A percentile compares a stretch with the other conserved stretches of the same genome.
Evolutionary conservation across 495 filamentous ascomycete genomes (phyloP).

Genomic region (Penicillium lagena): DNA sequence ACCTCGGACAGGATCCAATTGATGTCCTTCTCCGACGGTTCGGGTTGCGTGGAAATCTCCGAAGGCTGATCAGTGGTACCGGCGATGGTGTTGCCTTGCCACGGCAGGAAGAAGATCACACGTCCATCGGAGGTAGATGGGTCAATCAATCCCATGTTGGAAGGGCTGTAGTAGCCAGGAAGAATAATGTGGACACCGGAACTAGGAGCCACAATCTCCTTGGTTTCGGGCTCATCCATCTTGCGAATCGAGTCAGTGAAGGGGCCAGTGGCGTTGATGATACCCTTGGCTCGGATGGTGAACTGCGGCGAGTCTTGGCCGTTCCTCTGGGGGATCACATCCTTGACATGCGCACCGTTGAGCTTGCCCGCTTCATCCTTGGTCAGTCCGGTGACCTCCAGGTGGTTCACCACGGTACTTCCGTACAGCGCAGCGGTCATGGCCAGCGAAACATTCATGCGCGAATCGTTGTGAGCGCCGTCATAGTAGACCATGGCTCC

Average conservation of each 20-base stretch:
- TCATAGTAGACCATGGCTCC: conserved; percentile 97
- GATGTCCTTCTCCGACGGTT: conserved; percentile 89
- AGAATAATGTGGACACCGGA: conserved; percentile 94
- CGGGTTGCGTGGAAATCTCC: conserved; percentile 71
- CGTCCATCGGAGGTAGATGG: conserved; percentile 90
- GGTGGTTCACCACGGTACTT: conserved; percentile 84
- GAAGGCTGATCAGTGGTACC: conserved; percentile 91
- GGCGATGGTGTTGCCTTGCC: conserved; percentile 98
- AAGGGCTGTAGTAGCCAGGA: conserved; percentile 90
- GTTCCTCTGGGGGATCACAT: conserved; percentile 58
- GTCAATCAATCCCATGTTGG: conserved; percentile 95
- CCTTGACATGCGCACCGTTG: conserved; percentile 71
- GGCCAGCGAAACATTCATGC: conserved; percentile 95
- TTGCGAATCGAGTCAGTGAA: conserved; percentile 92
- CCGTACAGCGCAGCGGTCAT: conserved; percentile 96
- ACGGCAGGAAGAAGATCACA: conserved; percentile 98
- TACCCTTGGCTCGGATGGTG: conserved; percentile 75
- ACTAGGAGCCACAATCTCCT: conserved; percentile 88
- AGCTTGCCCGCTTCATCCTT: conserved; percentile 77
- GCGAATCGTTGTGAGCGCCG: conserved; percentile 95
- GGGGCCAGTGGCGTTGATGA: conserved; percentile 95
- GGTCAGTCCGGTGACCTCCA: conserved; percentile 77
- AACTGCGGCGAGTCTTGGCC: conserved; percentile 55
- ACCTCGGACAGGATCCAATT: conserved; percentile 95
- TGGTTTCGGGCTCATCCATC: conserved; percentile 68